These are phyloP conservation scores for Sesbania bispinosa DNA, from an alignment of 306 rosid species.

Conservation along the genomic window DNA sequence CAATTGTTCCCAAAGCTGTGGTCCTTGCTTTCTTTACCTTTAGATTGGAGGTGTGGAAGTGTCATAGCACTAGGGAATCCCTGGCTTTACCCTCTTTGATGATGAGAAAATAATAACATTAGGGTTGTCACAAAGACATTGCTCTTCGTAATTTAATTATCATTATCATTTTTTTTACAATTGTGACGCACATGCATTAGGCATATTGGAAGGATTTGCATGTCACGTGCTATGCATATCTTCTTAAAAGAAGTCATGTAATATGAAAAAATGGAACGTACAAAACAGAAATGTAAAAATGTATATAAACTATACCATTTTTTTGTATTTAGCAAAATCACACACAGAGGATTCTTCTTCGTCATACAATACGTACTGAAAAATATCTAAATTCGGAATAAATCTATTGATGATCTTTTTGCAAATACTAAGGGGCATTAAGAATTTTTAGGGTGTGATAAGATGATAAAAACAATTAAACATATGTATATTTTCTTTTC, in stretches of 20 bases:
- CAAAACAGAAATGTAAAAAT: too few relatives aligned
- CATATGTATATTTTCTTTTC: too few relatives aligned
- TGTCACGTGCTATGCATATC: constrained; percentile 19
- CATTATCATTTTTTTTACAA: neutral
- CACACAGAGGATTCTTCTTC: too few relatives aligned
- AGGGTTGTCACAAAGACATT: neutral
- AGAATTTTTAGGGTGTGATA: too few relatives aligned
- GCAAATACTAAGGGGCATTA: too few relatives aligned
- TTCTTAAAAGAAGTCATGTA: neutral
- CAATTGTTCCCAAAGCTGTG: neutral
- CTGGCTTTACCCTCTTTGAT: neutral
- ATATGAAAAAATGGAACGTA: neutral
- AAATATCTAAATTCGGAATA: too few relatives aligned
- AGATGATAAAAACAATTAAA: too few relatives aligned
- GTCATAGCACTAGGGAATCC: neutral
- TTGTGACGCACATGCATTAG: constrained; percentile 14
- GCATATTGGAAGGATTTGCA: constrained; percentile 1
- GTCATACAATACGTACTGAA: too few relatives aligned
- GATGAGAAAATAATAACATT: neutral
- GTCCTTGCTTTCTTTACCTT: constrained; percentile 17
- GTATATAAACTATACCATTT: too few relatives aligned
- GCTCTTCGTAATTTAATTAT: too few relatives aligned
- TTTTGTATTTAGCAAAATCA: too few relatives aligned
- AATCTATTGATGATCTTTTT: too few relatives aligned
- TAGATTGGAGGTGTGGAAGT: constrained; percentile 11